Base-by-base conservation (phyloP, 257 asterid species). In the Linaria vulgaris region DNA sequence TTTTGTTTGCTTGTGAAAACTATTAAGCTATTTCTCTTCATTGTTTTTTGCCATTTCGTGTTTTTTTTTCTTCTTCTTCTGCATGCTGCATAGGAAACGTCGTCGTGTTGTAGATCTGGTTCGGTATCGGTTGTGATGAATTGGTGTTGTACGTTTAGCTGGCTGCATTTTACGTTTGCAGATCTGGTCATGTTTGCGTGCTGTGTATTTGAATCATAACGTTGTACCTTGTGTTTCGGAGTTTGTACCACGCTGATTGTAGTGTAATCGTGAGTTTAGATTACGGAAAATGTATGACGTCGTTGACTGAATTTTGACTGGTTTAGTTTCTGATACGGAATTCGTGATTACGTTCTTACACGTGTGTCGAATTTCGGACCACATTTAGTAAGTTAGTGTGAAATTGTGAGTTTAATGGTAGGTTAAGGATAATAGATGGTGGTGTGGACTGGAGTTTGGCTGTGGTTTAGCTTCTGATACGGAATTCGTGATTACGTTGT, bases 161-260 rank as follows among this genome's bases (percentile, higher is more conserved):
- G 60, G 14, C 47, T 59, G 14, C 21, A 5, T 63, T 46, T 52
- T 11, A 23, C 64, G 61, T 57, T n/a, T 57, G 76, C 53, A 66
- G 79, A 79, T 79, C 78, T 72, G 15, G 69, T 66, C 54, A n/a
- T 68, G 37, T 11, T 17, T 55, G 56, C 10, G 22, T 55, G 56
- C 10, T 46, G 31, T 59, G 5, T 9, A 14, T 72, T 19, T 49
- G 73, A 50, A 59, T 43, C 24, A 20, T 30, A 17, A 27, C n/a
- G n/a, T 27, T 31, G 69, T 47, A 53, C 41, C 9, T 53, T 37
- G 27, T 53, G 20, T 53, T 52, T 12, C 19, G 8, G 16, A 20
- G 21, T 51, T 51, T 0, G 27, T 3, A 12, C 34, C 34, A 27
- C 34, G 6, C n/a, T n/a, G n/a, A n/a, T n/a, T n/a, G n/a, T n/a